These are phyloP conservation scores for Alternaria gaisen DNA, from an alignment of 2,329 filamentous ascomycete species.

Conservation along the genomic window DNA sequence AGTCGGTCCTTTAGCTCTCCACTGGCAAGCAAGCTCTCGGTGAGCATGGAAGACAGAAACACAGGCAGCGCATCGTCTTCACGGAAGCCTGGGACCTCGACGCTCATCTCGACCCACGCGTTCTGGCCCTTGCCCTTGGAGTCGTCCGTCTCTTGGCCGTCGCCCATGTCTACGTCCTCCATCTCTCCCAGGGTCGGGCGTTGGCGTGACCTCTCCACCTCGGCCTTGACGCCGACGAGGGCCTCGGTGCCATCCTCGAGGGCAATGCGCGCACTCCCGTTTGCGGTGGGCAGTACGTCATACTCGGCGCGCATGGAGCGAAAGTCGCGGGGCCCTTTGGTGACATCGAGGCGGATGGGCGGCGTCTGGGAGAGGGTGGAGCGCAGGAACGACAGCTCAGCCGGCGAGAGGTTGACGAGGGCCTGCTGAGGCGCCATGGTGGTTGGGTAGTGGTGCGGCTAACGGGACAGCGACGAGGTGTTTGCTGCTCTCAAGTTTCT, in stretches of 20 bases:
- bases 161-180: slow-evolving; percentile 54
- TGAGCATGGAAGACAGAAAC: slow-evolving; percentile 87
- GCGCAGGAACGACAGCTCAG: slow-evolving; percentile 95
- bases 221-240: slow-evolving; percentile 93
- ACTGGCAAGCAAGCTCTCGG: slow-evolving; percentile 81
- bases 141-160: slow-evolving; percentile 39
- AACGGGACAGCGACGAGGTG: slow-evolving; percentile 13
- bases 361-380: slow-evolving; percentile 81
- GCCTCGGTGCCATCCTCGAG: slow-evolving; percentile 96
- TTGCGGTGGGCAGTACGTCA: slow-evolving; percentile 85
- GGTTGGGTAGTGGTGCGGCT: slow-evolving; percentile 15
- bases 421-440: slow-evolving; percentile 51
- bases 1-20: slow-evolving; percentile 73
- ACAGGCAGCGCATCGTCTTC: slow-evolving; percentile 92
- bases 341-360: slow-evolving; percentile 82
- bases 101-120: slow-evolving; percentile 85
- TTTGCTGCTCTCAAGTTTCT: slow-evolving; percentile 17
- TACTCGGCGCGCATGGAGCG: slow-evolving; percentile 90
- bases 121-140: slow-evolving; percentile 61
- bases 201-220: slow-evolving; percentile 77
- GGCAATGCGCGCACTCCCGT: slow-evolving; percentile 91
- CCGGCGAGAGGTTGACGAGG: slow-evolving; percentile 83
- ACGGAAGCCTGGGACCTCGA: slow-evolving; percentile 89
- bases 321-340: slow-evolving; percentile 75
- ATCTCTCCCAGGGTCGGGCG: slow-evolving; percentile 33